Evolutionary conservation across 2,329 filamentous ascomycete species (phyloP).

Genomic region (Thelonectria olida): DNA sequence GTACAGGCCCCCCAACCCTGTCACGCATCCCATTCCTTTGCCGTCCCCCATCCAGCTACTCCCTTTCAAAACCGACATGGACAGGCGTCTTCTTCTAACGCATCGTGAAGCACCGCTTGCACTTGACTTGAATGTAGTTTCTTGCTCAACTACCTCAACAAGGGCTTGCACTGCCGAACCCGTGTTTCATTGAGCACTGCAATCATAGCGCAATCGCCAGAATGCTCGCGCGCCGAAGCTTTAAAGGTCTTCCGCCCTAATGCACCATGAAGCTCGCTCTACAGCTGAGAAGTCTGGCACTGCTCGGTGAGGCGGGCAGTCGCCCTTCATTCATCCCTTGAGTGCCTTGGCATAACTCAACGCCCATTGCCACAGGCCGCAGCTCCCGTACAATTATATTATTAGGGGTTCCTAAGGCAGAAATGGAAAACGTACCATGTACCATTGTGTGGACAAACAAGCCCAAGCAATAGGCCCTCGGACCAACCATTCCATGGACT

Average conservation of each 20-base stretch:
- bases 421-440: too few relatives aligned
- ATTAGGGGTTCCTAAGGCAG: too few relatives aligned
- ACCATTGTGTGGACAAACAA: too few relatives aligned
- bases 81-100: conserved; percentile 50
- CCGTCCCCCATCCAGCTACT: conserved; percentile 55
- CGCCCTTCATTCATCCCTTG: conserved; percentile 51
- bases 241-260: conserved; percentile 37
- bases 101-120: conserved; percentile 51
- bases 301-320: conserved; percentile 57
- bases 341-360: conserved; percentile 52
- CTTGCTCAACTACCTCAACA: conserved; percentile 64
- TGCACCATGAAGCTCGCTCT: conserved; percentile 62
- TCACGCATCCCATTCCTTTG: conserved; percentile 58
- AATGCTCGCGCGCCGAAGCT: conserved; percentile 57
- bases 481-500: too few relatives aligned
- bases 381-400: too few relatives aligned
- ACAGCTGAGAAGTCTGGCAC: conserved; percentile 64
- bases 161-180: conserved; percentile 56
- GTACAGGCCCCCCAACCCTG: conserved; percentile 58
- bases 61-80: conserved; percentile 51
- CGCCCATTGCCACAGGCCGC: too few relatives aligned
- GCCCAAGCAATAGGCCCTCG: too few relatives aligned
- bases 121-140: conserved; percentile 54
- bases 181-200: conserved; percentile 64
- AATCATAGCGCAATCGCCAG: conserved; percentile 65